Percentiles rank a stretch among this genome's conserved stretches.
These are phyloP conservation scores for Kingdonia uniflora DNA, from an alignment of 164 flowering plant species.

Conservation along the genomic window DNA sequence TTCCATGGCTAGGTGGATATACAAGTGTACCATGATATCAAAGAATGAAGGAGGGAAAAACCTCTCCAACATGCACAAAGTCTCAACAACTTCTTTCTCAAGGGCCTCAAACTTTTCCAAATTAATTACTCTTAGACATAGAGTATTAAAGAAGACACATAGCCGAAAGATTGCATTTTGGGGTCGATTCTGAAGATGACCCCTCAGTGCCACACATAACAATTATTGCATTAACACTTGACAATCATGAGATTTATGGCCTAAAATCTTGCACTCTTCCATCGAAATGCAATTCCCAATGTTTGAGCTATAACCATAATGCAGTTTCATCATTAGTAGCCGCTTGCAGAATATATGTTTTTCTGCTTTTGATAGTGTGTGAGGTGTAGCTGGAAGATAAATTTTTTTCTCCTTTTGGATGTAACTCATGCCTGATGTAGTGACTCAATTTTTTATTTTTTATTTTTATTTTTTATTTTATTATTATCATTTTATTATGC, in stretches of 20 bases:
- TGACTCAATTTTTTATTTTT: no score
- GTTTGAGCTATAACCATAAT: no score
- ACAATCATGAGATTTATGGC: neutral
- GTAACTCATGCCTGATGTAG: no score
- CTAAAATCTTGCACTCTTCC: neutral
- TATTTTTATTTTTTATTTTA: no score
- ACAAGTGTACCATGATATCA: slow-evolving; percentile 5
- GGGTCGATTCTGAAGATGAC: neutral
- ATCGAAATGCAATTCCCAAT: neutral
- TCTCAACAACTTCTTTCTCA: slow-evolving; percentile 1
- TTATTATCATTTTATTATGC: no score
- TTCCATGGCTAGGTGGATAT: slow-evolving; percentile 2
- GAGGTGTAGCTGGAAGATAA: no score
- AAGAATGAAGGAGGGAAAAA: slow-evolving; percentile 5
- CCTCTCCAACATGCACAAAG: slow-evolving; percentile 1
- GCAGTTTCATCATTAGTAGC: no score
- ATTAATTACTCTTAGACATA: neutral
- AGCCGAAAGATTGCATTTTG: neutral
- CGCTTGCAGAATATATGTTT: no score
- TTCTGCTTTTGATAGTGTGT: no score
- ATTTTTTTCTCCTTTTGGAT: no score
- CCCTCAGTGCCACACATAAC: neutral
- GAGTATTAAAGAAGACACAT: neutral
- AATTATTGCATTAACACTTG: neutral
- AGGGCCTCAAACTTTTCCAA: no score